Conservation (phyloP, 2,329 filamentous ascomycete species). For the Xylariomycetidae sp. region DNA sequence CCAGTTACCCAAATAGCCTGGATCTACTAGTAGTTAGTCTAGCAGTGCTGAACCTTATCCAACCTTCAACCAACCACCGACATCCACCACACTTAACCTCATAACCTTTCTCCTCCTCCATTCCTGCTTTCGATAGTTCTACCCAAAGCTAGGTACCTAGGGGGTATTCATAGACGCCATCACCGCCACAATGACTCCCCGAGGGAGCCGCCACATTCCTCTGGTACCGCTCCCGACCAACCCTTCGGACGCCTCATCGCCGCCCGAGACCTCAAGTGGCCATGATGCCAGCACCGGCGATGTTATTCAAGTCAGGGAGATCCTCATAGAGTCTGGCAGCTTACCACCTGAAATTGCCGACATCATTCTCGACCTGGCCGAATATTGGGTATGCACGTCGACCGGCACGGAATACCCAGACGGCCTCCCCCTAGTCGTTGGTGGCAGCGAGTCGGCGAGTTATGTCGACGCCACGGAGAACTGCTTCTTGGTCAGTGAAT, state of each 20-base stretch:
- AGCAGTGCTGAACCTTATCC: not conserved
- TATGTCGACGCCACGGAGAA: slow-evolving; percentile 25
- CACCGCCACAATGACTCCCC: slow-evolving; percentile 17
- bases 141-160: too few species aligned
- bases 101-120: not conserved
- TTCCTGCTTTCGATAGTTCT: too few species aligned
- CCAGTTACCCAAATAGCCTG: too few species aligned
- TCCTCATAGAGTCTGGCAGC: slow-evolving; percentile 37
- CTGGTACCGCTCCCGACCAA: slow-evolving; percentile 3
- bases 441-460: slow-evolving; percentile 13
- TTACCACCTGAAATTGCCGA: slow-evolving; percentile 54
- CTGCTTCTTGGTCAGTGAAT: slow-evolving; percentile 39
- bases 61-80: not conserved
- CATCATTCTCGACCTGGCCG: slow-evolving; percentile 52
- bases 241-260: too few species aligned
- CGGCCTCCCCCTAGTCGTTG: slow-evolving; percentile 1
- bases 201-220: slow-evolving; percentile 13
- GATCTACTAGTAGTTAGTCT: too few species aligned
- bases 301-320: slow-evolving; percentile 42
- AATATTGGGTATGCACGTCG: slow-evolving; percentile 56
- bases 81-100: not conserved
- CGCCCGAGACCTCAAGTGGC: slow-evolving; percentile 5
- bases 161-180: too few species aligned
- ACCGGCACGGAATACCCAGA: slow-evolving; percentile 25
- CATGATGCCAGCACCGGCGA: slow-evolving; percentile 32